A percentile compares a stretch with the other conserved stretches of the same genome.
These are phyloP conservation scores for Houttuynia cordata DNA, from an alignment of 164 flowering plant species.

Conservation along the genomic window DNA sequence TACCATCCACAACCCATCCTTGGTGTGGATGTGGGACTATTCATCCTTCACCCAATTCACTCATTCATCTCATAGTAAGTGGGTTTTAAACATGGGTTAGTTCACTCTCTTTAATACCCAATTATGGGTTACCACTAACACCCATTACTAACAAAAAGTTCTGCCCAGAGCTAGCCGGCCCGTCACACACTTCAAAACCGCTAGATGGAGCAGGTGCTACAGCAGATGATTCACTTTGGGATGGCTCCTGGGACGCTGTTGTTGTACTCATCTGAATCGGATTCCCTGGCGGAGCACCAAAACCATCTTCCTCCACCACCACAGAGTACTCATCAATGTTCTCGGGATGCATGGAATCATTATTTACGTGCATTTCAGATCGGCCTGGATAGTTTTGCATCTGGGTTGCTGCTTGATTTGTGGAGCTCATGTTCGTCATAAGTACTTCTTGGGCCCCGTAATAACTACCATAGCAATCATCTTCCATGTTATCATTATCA, in stretches of 20 bases:
- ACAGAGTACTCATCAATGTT: slow-evolving; percentile 24
- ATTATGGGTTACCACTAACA: too few relatives aligned
- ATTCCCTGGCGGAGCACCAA: slow-evolving; percentile 30
- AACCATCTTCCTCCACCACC: slow-evolving; percentile 24
- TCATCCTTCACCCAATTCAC: too few relatives aligned
- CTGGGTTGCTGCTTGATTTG: slow-evolving; percentile 17
- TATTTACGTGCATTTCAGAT: slow-evolving; percentile 21
- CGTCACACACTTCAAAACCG: slow-evolving; percentile 58
- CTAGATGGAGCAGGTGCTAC: slow-evolving; percentile 52
- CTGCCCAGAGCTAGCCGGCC: slow-evolving; percentile 48
- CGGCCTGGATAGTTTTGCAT: slow-evolving; percentile 17
- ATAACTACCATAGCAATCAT: slow-evolving; percentile 22
- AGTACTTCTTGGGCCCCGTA: slow-evolving; percentile 24
- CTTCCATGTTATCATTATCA: slow-evolving; percentile 31
- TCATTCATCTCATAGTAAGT: too few relatives aligned
- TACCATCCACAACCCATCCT: too few relatives aligned
- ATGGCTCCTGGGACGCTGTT: slow-evolving; percentile 52
- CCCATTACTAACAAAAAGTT: too few relatives aligned
- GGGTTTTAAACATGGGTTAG: too few relatives aligned
- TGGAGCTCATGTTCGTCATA: slow-evolving; percentile 11
- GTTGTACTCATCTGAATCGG: slow-evolving; percentile 27
- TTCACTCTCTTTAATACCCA: too few relatives aligned
- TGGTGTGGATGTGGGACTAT: too few relatives aligned
- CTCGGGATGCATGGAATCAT: slow-evolving; percentile 17
- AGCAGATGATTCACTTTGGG: slow-evolving; percentile 71